A percentile compares a stretch with the other conserved stretches of the same genome.
phyloP scores from a whole-genome alignment of 129 eudicot species.

The Glebionis coronaria region DNA sequence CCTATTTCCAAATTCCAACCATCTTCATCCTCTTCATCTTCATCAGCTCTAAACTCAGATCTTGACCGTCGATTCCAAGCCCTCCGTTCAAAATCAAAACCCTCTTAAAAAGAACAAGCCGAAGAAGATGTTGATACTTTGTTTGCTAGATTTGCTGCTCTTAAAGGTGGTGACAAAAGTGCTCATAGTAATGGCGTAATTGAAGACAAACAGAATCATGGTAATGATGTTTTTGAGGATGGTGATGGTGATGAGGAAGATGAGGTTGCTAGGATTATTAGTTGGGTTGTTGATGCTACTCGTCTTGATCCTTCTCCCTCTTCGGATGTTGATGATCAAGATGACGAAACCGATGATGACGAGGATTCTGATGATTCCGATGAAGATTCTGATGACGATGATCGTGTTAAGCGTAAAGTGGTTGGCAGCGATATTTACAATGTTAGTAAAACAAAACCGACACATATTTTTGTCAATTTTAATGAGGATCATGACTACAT shows the following conservation, averaged over 20 bases:
- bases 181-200: constrained; percentile 19
- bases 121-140: constrained; percentile 41
- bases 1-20: constrained; percentile 17
- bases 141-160: constrained; percentile 72
- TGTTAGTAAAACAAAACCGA: too few relatives aligned
- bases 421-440: too few relatives aligned
- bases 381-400: constrained; percentile 23
- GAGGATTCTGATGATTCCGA: constrained; percentile 27
- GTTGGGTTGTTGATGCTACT: constrained; percentile 89
- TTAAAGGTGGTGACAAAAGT: constrained; percentile 54
- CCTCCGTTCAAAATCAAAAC: constrained; percentile 52
- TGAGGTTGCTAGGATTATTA: constrained; percentile 76
- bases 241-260: constrained; percentile 52
- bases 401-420: background rate
- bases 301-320: constrained; percentile 88
- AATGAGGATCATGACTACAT: too few relatives aligned
- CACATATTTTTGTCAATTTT: too few relatives aligned
- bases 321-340: constrained; percentile 52
- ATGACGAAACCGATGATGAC: constrained; percentile 23
- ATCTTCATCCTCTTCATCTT: too few relatives aligned
- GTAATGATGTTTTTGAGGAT: background rate
- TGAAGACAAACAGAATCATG: background rate
- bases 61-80: constrained; percentile 71
- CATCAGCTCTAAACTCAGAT: constrained; percentile 45
- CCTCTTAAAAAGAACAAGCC: constrained; percentile 6